Percentiles rank a stretch among this genome's conserved stretches.
Evolutionary conservation across 2,329 filamentous ascomycete genomes (phyloP).

Genomic region (Alternaria atra): DNA sequence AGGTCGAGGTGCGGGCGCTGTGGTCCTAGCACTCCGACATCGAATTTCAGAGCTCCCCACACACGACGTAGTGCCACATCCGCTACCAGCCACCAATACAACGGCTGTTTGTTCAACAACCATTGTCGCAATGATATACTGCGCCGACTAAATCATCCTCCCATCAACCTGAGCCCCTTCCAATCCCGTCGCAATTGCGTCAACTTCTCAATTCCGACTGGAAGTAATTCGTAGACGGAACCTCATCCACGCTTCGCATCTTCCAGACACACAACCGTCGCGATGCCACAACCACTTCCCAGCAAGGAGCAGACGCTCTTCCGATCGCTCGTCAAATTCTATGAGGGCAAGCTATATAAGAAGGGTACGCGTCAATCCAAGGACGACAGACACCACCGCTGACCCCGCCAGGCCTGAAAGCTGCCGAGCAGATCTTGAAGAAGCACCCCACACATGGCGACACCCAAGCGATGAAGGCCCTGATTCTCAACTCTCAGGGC

Average conservation of each 20-base stretch:
- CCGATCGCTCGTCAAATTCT: slow-evolving; percentile 91
- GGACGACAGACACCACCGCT: slow-evolving; percentile 22
- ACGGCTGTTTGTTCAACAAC: slow-evolving; percentile 10
- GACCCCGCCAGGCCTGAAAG: slow-evolving; percentile 76
- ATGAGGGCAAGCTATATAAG: slow-evolving; percentile 99
- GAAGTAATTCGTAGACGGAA: slow-evolving; percentile 22
- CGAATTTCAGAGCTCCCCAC: slow-evolving; percentile 48
- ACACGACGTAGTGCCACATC: slow-evolving; percentile 32
- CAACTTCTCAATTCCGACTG: slow-evolving; percentile 19
- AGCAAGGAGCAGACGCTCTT: slow-evolving; percentile 96
- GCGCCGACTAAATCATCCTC: slow-evolving; percentile 13
- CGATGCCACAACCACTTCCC: slow-evolving; percentile 76
- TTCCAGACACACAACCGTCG: slow-evolving; percentile 30
- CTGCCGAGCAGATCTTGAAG: slow-evolving; percentile 93
- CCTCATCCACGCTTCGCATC: slow-evolving; percentile 14
- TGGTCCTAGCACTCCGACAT: slow-evolving; percentile 36
- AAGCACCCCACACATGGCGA: slow-evolving; percentile 97
- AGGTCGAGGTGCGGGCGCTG: slow-evolving; percentile 18
- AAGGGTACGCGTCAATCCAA: slow-evolving; percentile 62
- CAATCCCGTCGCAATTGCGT: slow-evolving; percentile 7
- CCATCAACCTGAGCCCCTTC: neutral
- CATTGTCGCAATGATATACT: slow-evolving; percentile 21
- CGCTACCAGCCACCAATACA: slow-evolving; percentile 13
- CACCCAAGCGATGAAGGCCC: slow-evolving; percentile 97
- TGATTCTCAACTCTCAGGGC: slow-evolving; percentile 92